Percentiles rank a stretch among this genome's conserved stretches.
Evolutionary conservation across 371 early-diverging fungal genomes (phyloP).

Genomic region (Coemansia sp.): DNA sequence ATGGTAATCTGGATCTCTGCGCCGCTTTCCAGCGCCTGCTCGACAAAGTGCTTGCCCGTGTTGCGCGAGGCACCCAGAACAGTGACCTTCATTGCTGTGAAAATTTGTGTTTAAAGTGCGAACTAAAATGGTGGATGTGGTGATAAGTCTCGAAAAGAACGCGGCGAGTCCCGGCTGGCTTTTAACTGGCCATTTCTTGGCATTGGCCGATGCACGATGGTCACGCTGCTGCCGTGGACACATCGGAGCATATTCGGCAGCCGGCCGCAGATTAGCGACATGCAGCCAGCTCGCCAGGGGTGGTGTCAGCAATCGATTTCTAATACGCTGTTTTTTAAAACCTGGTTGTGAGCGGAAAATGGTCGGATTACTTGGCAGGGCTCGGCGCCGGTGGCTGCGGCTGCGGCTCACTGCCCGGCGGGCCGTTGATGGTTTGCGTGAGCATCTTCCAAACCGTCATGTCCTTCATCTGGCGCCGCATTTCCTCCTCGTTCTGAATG

Average conservation of each 20-base stretch:
- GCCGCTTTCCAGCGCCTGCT: slow-evolving; percentile 46
- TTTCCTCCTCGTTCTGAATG: slow-evolving; percentile 59
- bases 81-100: slow-evolving; percentile 31
- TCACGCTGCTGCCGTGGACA: too few relatives aligned
- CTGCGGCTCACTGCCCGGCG: background rate
- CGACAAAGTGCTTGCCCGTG: slow-evolving; percentile 48
- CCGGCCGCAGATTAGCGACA: too few relatives aligned
- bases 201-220: background rate
- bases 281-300: too few relatives aligned
- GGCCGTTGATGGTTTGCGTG: slow-evolving; percentile 52
- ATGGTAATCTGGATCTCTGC: slow-evolving; percentile 41
- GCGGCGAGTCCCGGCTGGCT: background rate
- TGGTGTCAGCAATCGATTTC: too few relatives aligned
- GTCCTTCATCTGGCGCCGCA: slow-evolving; percentile 67
- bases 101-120: background rate
- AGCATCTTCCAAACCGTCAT: slow-evolving; percentile 70
- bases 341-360: background rate
- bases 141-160: background rate
- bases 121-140: background rate
- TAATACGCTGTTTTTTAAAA: too few relatives aligned
- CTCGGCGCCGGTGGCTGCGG: background rate
- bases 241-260: too few relatives aligned
- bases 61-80: slow-evolving; percentile 68
- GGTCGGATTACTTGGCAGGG: background rate
- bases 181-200: background rate